Base-by-base conservation (phyloP, 176 grass and related monocot genomes). In the Ensete glaucum region DNA sequence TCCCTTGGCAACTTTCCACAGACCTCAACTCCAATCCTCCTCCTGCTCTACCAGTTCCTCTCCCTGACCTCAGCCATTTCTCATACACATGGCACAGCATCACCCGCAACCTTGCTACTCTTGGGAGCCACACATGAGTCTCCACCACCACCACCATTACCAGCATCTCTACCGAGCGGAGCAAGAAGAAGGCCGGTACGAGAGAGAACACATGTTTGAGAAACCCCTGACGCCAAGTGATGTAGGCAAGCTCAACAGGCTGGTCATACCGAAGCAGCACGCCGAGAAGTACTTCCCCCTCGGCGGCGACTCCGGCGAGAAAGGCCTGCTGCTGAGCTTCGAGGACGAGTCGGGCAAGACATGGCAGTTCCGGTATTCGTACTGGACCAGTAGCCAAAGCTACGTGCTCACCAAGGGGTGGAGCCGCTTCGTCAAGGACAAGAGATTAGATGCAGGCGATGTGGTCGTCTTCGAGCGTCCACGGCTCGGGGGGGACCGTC, bases 251-350 rank as follows among this genome's bases (percentile, higher is more conserved):
- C 88, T 90, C 64, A 95, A 88, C 85, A 76, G 91, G 77, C 81
- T 95, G 68, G 81, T 95, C 67, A 88, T 95, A 20, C 91, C 91
- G 20, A 95, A 88, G 83, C 85, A 95, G 79, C 88, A 95, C 67
- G 91, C 91, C 10, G 83, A 95, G 81, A 88, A 82, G 78, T 84
- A 91, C 83, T 95, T 95, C 75, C 88, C 85, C 1, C 67, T 90
- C 25, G 17, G 72, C 12, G 55, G 84, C 6, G 81, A 20, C 23
- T 11, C 71, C 9, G 69, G 78, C 52, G 75, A 77, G 48, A 77
- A 77, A 52, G 75, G 75, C 60, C 75, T 77, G 20, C 58, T 66
- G 20, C 75, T 77, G 58, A 64, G 60, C 59, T 77, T 77, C 75
- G 75, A 77, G n/a, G 75, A 77, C 11, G 75, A 77, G 48, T 52